Conservation (phyloP, 805 yeast species). For the Myxozyma nipponensis region DNA sequence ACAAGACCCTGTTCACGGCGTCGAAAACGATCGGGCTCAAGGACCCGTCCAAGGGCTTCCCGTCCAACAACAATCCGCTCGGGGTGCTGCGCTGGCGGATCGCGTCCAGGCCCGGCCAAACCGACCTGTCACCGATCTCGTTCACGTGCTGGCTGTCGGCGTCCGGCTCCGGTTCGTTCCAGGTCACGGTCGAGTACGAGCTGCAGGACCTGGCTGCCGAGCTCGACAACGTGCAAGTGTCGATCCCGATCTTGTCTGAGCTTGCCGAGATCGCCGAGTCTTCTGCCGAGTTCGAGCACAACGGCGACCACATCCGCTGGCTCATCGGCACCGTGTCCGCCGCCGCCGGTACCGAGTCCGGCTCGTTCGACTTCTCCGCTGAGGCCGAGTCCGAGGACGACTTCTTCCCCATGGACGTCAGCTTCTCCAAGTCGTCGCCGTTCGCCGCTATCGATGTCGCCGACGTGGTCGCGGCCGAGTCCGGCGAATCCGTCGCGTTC, state of each 20-base stretch:
- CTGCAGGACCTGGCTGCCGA: slow-evolving; percentile 47
- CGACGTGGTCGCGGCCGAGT: slow-evolving; percentile 50
- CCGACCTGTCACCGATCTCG: slow-evolving; percentile 55
- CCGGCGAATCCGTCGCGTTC: slow-evolving; percentile 57
- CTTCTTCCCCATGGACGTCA: slow-evolving; percentile 81
- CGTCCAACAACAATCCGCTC: slow-evolving; percentile 82
- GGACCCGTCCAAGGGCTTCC: slow-evolving; percentile 77
- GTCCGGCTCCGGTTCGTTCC: slow-evolving; percentile 55
- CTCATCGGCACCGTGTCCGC: slow-evolving; percentile 53
- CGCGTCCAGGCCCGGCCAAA: slow-evolving; percentile 48
- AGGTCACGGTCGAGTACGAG: slow-evolving; percentile 88
- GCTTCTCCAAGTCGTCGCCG: slow-evolving; percentile 50
- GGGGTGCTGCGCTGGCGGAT: slow-evolving; percentile 94
- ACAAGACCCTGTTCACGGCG: slow-evolving; percentile 62
- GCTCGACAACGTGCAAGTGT: slow-evolving; percentile 51
- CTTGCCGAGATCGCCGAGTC: slow-evolving; percentile 49
- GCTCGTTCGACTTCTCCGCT: slow-evolving; percentile 74
- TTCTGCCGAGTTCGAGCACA: slow-evolving; percentile 41
- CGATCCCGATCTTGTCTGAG: slow-evolving; percentile 64
- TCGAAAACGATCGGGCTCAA: slow-evolving; percentile 63
- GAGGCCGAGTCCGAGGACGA: slow-evolving; percentile 75
- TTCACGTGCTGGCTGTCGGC: slow-evolving; percentile 81
- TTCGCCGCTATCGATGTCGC: slow-evolving; percentile 65
- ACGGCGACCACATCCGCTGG: slow-evolving; percentile 70
- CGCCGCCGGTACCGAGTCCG: slow-evolving; percentile 50